phyloP scores from a whole-genome alignment of 2,329 filamentous ascomycete species.

The Lomentospora prolificans region DNA sequence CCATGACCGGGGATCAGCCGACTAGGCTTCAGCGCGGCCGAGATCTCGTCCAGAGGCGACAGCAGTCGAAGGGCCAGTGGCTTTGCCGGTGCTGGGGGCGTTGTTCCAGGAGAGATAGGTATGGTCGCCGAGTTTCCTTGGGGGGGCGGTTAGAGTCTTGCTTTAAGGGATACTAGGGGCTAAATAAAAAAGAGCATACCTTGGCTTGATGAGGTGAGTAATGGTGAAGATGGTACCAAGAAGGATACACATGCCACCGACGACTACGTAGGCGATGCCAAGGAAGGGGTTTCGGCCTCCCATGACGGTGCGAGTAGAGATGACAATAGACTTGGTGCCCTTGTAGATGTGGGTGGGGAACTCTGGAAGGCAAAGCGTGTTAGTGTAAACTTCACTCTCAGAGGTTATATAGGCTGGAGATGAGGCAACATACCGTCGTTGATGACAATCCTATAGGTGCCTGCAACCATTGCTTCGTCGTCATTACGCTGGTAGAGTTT shows the following conservation, averaged over 20 bases:
- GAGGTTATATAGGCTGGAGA: neutral
- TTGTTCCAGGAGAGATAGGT: constrained; percentile 96
- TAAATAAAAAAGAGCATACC: constrained; percentile 39
- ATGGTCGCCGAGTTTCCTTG: constrained; percentile 91
- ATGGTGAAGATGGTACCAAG: constrained; percentile 82
- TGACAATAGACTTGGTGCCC: constrained; percentile 81
- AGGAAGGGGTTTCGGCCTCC: constrained; percentile 93
- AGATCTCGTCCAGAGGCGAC: constrained; percentile 48
- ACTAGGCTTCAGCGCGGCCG: constrained; percentile 32
- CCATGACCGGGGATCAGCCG: neutral
- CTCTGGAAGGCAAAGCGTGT: constrained; percentile 37
- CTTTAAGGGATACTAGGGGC: neutral
- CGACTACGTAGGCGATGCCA: constrained; percentile 90
- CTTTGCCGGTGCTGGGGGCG: constrained; percentile 33
- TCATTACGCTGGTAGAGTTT: constrained; percentile 86
- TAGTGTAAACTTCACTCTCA: neutral
- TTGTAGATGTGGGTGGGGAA: constrained; percentile 72
- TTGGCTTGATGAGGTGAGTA: constrained; percentile 83
- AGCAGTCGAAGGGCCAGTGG: constrained; percentile 29
- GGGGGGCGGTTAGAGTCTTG: neutral
- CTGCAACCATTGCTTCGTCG: constrained; percentile 51
- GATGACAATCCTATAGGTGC: constrained; percentile 69
- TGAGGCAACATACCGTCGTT: constrained; percentile 57
- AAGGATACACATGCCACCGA: constrained; percentile 85
- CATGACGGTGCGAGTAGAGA: constrained; percentile 85